Conservation (phyloP, 352 stramenopile genomes). For the Globisporangium viniferum region DNA sequence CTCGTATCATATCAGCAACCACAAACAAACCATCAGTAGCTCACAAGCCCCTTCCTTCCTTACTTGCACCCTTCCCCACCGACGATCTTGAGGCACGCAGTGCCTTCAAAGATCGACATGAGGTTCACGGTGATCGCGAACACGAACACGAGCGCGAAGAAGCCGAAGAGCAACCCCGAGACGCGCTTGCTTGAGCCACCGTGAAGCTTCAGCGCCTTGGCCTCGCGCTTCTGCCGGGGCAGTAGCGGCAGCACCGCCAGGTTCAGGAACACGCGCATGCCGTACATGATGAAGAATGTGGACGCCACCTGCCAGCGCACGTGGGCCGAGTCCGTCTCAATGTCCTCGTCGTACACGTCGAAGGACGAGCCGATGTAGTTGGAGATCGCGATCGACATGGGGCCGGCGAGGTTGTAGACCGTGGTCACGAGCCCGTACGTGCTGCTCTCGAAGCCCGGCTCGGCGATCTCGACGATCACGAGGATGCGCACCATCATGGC, state of each 20-base stretch:
- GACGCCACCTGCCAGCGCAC: constrained; percentile 60
- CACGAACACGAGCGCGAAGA: constrained; percentile 42
- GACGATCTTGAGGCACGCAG: constrained; percentile 53
- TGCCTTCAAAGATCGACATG: constrained; percentile 55
- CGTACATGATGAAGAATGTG: constrained; percentile 56
- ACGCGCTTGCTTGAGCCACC: constrained; percentile 39
- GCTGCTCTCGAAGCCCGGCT: constrained; percentile 71
- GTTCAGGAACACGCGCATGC: constrained; percentile 38
- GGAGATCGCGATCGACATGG: constrained; percentile 48
- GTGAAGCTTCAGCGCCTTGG: constrained; percentile 48
- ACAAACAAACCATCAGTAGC: neutral
- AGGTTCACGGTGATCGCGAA: constrained; percentile 52
- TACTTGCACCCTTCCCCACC: constrained; percentile 48
- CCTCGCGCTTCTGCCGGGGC: constrained; percentile 44
- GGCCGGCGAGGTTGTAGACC: constrained; percentile 69
- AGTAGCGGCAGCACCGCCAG: constrained; percentile 49
- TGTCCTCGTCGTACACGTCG: constrained; percentile 56
- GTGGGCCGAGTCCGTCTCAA: constrained; percentile 39
- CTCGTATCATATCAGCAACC: neutral
- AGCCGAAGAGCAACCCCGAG: constrained; percentile 32
- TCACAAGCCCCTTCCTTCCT: neutral
- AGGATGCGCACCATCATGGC: constrained; percentile 74
- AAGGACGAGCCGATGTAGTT: constrained; percentile 61
- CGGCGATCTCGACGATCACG: constrained; percentile 76
- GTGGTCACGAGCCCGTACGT: constrained; percentile 78